These are phyloP conservation scores for Lactarius sanguifluus DNA, from an alignment of 768 basidiomycete species.

Conservation along the genomic window DNA sequence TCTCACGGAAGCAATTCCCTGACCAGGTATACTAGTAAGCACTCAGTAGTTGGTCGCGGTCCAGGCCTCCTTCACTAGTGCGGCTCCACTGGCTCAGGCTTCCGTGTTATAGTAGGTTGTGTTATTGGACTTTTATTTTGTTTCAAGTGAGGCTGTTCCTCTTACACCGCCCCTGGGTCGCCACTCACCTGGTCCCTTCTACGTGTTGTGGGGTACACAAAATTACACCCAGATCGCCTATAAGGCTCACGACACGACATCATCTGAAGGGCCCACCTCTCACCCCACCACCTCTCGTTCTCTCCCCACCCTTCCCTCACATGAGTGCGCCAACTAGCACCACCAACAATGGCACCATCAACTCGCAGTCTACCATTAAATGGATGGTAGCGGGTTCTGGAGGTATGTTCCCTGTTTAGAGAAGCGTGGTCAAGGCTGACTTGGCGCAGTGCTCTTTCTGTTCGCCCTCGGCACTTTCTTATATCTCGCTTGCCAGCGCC, in stretches of 20 bases:
- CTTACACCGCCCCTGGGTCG: background rate
- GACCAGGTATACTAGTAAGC: background rate
- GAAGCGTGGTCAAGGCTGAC: background rate
- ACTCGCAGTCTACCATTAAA: background rate
- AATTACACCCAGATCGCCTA: background rate
- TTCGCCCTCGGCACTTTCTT: constrained; percentile 4
- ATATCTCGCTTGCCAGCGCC: background rate
- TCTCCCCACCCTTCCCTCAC: background rate
- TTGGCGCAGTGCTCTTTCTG: constrained; percentile 6
- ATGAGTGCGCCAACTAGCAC: background rate
- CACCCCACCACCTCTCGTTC: background rate
- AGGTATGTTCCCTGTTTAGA: background rate
- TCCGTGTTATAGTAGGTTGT: background rate
- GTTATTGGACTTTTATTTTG: background rate
- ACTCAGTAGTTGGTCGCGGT: background rate
- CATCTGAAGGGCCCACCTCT: background rate
- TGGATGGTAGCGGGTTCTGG: constrained; percentile 7
- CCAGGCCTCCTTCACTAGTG: background rate
- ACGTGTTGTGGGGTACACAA: background rate
- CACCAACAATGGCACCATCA: background rate
- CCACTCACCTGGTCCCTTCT: background rate
- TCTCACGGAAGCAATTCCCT: background rate
- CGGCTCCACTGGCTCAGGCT: background rate
- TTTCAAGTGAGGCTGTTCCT: background rate
- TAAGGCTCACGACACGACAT: background rate